phyloP scores from a whole-genome alignment of 2,329 filamentous ascomycete genomes.

The Pseudogymnoascus pannorum region DNA sequence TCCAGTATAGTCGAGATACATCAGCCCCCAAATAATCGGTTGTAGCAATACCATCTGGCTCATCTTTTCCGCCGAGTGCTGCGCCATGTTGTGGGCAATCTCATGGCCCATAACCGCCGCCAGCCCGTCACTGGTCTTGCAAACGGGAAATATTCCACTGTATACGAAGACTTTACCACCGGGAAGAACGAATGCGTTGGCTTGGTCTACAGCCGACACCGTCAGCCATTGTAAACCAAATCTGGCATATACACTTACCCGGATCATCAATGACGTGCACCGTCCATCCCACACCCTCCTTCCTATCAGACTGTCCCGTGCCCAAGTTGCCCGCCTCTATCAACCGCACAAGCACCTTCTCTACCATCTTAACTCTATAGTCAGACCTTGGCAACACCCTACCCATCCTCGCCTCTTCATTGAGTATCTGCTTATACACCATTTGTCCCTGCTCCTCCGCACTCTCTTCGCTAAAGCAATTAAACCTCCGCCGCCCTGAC shows the following conservation, averaged over 20 bases:
- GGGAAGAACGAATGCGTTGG: slow-evolving; percentile 72
- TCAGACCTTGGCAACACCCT: slow-evolving; percentile 52
- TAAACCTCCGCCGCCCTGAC: slow-evolving; percentile 66
- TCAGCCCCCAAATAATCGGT: slow-evolving; percentile 31
- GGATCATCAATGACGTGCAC: slow-evolving; percentile 66
- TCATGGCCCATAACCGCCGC: slow-evolving; percentile 74
- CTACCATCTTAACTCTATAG: slow-evolving; percentile 47
- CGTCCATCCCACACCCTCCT: slow-evolving; percentile 51
- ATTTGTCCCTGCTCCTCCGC: slow-evolving; percentile 47
- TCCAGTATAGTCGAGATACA: slow-evolving; percentile 25
- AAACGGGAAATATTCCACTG: slow-evolving; percentile 63
- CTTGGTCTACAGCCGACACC: slow-evolving; percentile 23
- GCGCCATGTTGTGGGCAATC: slow-evolving; percentile 68
- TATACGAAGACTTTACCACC: slow-evolving; percentile 76
- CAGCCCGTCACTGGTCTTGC: slow-evolving; percentile 58
- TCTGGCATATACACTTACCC: slow-evolving; percentile 27
- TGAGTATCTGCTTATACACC: slow-evolving; percentile 50
- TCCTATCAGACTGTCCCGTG: slow-evolving; percentile 21
- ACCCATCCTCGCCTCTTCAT: slow-evolving; percentile 44
- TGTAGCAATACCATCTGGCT: slow-evolving; percentile 33
- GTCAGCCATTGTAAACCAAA: background rate
- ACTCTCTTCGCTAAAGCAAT: slow-evolving; percentile 50
- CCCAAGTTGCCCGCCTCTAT: slow-evolving; percentile 59
- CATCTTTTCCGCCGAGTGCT: slow-evolving; percentile 59
- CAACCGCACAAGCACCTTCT: slow-evolving; percentile 56